Evolutionary conservation across 805 yeast genomes (phyloP), one percentile per base, ranked within the genome.

Genomic region (Wickerhamiella alocasiicola): DNA sequence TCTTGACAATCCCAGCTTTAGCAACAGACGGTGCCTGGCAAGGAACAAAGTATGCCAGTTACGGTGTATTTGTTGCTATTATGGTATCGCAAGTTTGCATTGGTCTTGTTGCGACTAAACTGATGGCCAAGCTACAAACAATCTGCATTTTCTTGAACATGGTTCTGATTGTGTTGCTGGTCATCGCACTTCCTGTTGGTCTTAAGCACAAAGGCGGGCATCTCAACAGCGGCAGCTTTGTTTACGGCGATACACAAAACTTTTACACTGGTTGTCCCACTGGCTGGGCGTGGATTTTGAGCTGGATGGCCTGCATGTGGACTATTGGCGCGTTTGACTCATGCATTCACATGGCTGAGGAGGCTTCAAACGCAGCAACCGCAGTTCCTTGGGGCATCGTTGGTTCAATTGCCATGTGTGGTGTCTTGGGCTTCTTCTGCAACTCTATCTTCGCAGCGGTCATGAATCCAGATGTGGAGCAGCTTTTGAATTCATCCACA

Each of bases 251-350:
- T 31, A 65, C 67, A 41, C 61, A 67, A 20, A 74, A 74, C 52
- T 55, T 55, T 32, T 62, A 75, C 26, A 68, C 65, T 26, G 41
- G 42, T 16, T 78, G 81, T 76, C 66, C 74, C 7, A 59, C 55
- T 26, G 82, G 81, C 23, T 74, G 77, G 72, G 68, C 72, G 34
- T 71, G 64, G 55, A 49, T 64, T 44, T 57, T 66, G 44, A 56
- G 75, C 48, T 71, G 75, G 67, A 68, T 75, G 72, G 76, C 83
- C 0, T 75, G 77, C 1, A 70, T 77, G 44, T 79, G 87, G 85
- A 76, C 82, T 15, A 77, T 78, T 54, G 80, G 81, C 19, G 75
- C 80, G 0, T 78, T 76, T 55, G 85, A 78, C 55, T 71, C 81
- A 6, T 74, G 78, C 50, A 74, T 78, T 38, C 84, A 78, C 60